Evolutionary conservation across 108 stramenopile genomes (phyloP).

Genomic region (Skeletonema menzelii): DNA sequence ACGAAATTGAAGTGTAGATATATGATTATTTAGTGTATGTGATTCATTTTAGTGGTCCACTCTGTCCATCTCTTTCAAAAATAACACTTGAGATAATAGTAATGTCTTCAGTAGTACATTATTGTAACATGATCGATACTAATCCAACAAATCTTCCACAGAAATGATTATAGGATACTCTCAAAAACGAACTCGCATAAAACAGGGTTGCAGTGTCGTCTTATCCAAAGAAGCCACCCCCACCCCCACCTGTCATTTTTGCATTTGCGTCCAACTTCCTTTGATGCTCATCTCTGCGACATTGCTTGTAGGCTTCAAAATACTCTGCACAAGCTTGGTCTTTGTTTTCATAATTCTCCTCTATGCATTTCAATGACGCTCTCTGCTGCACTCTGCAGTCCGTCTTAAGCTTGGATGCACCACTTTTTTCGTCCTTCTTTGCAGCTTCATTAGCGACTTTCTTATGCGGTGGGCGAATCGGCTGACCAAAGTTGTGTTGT

Average conservation of each 20-base stretch:
- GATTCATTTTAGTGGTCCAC: not conserved
- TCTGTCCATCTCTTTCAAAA: not conserved
- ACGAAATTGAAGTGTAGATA: constrained; percentile 13
- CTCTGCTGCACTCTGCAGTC: constrained; percentile 70
- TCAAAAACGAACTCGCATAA: not conserved
- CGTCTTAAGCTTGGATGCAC: constrained; percentile 59
- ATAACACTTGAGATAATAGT: not conserved
- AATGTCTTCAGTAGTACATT: not conserved
- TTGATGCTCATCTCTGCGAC: constrained; percentile 76
- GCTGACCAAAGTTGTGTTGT: constrained; percentile 50
- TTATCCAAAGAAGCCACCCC: not conserved
- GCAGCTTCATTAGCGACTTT: not conserved
- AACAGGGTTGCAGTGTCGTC: not conserved
- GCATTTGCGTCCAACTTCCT: constrained; percentile 57
- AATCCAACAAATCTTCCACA: not conserved
- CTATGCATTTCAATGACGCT: constrained; percentile 70
- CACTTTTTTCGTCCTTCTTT: constrained; percentile 3
- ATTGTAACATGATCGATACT: not conserved
- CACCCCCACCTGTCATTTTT: constrained; percentile 14
- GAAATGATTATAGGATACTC: not conserved
- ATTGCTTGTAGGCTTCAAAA: constrained; percentile 78
- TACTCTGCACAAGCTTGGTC: constrained; percentile 58
- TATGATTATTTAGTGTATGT: not conserved
- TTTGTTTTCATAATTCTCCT: constrained; percentile 74
- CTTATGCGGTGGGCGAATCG: constrained; percentile 11